Conservation (phyloP, 768 basidiomycete species). For the Obba rivulosa region DNA sequence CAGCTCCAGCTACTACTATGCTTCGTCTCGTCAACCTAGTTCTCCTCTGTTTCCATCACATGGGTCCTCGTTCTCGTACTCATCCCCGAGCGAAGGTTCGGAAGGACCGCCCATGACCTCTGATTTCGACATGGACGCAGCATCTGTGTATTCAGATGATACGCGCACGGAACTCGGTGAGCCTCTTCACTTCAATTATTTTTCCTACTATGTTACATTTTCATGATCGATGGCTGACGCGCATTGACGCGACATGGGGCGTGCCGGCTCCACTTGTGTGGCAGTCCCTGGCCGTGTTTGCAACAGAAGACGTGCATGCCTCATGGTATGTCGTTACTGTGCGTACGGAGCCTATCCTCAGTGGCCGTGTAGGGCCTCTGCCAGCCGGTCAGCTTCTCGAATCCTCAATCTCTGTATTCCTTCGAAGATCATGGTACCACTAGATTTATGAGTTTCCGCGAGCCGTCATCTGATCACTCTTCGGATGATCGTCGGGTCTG, state of each 20-base stretch:
- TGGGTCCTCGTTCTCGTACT: slow-evolving; percentile 2
- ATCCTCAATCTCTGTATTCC: too few relatives aligned
- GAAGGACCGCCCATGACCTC: background rate
- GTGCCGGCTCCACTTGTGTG: background rate
- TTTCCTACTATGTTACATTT: background rate
- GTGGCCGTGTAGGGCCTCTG: background rate
- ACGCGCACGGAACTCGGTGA: background rate
- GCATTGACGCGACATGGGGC: too few relatives aligned
- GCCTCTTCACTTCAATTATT: background rate
- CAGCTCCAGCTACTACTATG: background rate
- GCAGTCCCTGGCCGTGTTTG: background rate
- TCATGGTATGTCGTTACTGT: background rate
- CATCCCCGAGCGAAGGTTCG: slow-evolving; percentile 1
- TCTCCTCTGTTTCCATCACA: slow-evolving; percentile 1
- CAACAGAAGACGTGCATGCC: background rate
- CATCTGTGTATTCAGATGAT: background rate
- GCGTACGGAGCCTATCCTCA: background rate
- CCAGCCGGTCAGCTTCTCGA: too few relatives aligned
- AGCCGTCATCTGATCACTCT: too few relatives aligned
- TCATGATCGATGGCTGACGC: background rate
- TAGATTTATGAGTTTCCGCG: background rate
- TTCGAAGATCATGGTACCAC: background rate
- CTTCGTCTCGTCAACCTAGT: slow-evolving; percentile 4
- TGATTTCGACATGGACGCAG: background rate
- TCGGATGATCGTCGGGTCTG: too few relatives aligned